phyloP scores from a whole-genome alignment of 805 yeast species.

The Kazachstania taianensis region DNA sequence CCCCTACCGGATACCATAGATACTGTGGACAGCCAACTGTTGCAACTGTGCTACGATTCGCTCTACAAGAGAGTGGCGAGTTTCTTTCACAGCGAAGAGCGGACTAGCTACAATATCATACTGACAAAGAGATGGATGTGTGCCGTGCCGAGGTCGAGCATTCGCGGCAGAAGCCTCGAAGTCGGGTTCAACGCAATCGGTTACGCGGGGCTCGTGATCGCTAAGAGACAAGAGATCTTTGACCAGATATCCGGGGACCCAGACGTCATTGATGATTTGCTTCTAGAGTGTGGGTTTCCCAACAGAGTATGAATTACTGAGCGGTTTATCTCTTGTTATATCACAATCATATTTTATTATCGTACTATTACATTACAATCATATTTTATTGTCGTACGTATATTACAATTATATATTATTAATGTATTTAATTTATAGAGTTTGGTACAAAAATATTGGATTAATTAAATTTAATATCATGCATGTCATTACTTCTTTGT shows the following conservation, averaged over 20 bases:
- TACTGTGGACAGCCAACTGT: conserved; percentile 41
- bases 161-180: conserved; percentile 38
- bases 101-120: conserved; percentile 59
- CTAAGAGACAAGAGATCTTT: conserved; percentile 51
- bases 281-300: conserved; percentile 55
- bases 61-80: conserved; percentile 63
- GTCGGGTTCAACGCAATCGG: conserved; percentile 73
- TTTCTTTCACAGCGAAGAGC: conserved; percentile 38
- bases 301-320: too few relatives aligned
- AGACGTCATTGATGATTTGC: conserved; percentile 34
- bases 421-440: too few relatives aligned
- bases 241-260: conserved; percentile 39
- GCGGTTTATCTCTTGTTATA: neutral
- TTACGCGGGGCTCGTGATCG: conserved; percentile 63
- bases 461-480: too few relatives aligned
- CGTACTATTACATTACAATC: too few relatives aligned
- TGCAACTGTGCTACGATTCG: conserved; percentile 61
- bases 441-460: conserved; percentile 42
- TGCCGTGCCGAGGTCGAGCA: conserved; percentile 66
- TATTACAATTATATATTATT: neutral
- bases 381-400: neutral
- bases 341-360: too few relatives aligned
- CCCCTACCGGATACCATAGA: conserved; percentile 42
- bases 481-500: neutral
- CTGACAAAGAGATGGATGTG: conserved; percentile 77